phyloP scores from a whole-genome alignment of 78 protist species.

The Paulinella micropora region DNA sequence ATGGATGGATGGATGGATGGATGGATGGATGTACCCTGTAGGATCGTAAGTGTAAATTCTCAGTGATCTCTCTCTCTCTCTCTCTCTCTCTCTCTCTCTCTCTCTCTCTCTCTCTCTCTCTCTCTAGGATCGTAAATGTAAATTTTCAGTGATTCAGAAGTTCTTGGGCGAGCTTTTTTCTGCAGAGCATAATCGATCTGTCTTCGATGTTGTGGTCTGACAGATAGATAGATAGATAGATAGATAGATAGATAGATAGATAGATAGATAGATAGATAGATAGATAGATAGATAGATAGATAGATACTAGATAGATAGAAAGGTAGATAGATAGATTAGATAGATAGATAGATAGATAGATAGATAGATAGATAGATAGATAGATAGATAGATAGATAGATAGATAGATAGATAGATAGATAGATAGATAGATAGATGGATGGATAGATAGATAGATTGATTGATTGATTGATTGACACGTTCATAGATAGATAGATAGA shows the following conservation, averaged over 20 bases:
- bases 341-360: not conserved
- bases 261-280: too few relatives aligned
- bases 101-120: too few relatives aligned
- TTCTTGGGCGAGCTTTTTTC: conserved; percentile 52
- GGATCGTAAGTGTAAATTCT: too few relatives aligned
- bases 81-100: too few relatives aligned
- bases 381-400: not conserved
- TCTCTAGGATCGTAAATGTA: too few relatives aligned
- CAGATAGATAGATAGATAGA: too few relatives aligned
- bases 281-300: not conserved
- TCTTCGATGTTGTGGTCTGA: conserved; percentile 84
- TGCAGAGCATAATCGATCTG: conserved; percentile 30
- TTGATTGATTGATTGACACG: not conserved
- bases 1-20: too few relatives aligned
- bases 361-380: not conserved
- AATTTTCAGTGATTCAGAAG: conserved; percentile 36
- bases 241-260: too few relatives aligned
- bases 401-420: not conserved
- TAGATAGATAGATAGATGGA: not conserved
- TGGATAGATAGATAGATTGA: not conserved
- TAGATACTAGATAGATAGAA: not conserved
- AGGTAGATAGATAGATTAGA: not conserved
- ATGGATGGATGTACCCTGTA: too few relatives aligned
- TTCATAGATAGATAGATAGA: not conserved
- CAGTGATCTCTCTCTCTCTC: too few relatives aligned